Conservation (phyloP, 192 early-diverging fungal genomes). For the Coemansia sp. region DNA sequence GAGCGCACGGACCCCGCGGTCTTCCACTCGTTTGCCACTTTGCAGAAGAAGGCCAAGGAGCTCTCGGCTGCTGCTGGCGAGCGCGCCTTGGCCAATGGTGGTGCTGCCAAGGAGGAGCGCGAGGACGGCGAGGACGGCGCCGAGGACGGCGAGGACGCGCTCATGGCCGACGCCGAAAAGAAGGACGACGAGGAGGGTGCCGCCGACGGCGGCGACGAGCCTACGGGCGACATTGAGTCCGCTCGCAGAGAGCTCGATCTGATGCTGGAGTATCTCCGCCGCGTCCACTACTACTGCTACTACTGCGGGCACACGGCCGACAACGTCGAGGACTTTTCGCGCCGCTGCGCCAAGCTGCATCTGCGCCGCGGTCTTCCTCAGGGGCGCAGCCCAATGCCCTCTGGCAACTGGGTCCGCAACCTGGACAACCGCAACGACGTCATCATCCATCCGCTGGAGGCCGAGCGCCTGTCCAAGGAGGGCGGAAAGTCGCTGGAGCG, state of each 20-base stretch:
- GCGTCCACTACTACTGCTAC: constrained; percentile 95
- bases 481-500: constrained; percentile 57
- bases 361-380: constrained; percentile 47
- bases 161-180: constrained; percentile 23
- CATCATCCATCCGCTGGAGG: constrained; percentile 57
- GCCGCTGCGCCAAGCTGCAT: constrained; percentile 72
- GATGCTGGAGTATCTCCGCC: constrained; percentile 82
- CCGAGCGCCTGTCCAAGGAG: constrained; percentile 52
- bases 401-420: constrained; percentile 50
- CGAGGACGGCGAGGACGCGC: constrained; percentile 21
- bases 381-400: constrained; percentile 37
- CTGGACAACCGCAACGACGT: constrained; percentile 58
- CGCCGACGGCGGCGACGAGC: constrained; percentile 8
- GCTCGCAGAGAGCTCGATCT: constrained; percentile 69
- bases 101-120: constrained; percentile 6
- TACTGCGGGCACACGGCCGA: constrained; percentile 89
- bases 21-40: constrained; percentile 34
- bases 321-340: constrained; percentile 81
- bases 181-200: constrained; percentile 10
- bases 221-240: constrained; percentile 17
- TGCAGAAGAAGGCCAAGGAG: constrained; percentile 42
- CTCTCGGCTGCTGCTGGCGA: constrained; percentile 37
- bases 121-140: not conserved
- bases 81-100: constrained; percentile 30
- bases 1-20: constrained; percentile 35